Percentiles rank a stretch among this genome's conserved stretches.
Evolutionary conservation across 495 filamentous ascomycete species (phyloP).

Genomic region (Lasiosphaeris hirsuta): DNA sequence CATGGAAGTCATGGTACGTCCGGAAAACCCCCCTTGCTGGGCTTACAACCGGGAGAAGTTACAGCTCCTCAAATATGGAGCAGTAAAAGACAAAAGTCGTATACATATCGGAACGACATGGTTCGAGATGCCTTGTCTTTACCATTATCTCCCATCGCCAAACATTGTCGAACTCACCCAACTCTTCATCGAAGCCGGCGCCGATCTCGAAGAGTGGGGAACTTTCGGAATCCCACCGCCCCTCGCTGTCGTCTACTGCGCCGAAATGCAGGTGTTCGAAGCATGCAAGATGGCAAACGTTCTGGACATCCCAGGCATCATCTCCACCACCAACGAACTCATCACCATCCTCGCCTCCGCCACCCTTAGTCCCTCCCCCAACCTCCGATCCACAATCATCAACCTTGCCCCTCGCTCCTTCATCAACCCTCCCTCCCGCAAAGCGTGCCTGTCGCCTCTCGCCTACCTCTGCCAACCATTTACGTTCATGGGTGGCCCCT

Average conservation of each 20-base stretch:
- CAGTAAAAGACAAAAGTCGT: not conserved
- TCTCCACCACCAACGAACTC: slow-evolving; percentile 3
- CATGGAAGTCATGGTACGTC: not conserved
- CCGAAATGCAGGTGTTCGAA: not conserved
- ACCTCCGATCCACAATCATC: slow-evolving; percentile 8
- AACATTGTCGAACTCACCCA: not conserved
- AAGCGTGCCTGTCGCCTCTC: slow-evolving; percentile 1
- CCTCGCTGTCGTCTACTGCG: slow-evolving; percentile 10
- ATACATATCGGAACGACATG: not conserved
- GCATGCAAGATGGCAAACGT: not conserved
- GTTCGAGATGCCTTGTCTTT: slow-evolving; percentile 1
- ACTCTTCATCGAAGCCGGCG: slow-evolving; percentile 1
- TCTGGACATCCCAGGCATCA: too few relatives aligned
- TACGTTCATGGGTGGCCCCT: not conserved
- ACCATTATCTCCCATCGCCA: not conserved
- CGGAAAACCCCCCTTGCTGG: not conserved
- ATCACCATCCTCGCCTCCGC: slow-evolving; percentile 16
- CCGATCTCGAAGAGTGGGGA: slow-evolving; percentile 4
- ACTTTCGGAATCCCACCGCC: slow-evolving; percentile 1
- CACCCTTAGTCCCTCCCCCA: not conserved
- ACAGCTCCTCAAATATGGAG: slow-evolving; percentile 3
- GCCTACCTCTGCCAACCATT: slow-evolving; percentile 4
- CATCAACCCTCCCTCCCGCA: not conserved
- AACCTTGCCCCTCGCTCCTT: not conserved
- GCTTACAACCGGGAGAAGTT: slow-evolving; percentile 9